Percentiles rank a stretch among this genome's conserved stretches.
These are phyloP conservation scores for Amanita jacksonii DNA, from an alignment of 768 basidiomycete species.

Conservation along the genomic window DNA sequence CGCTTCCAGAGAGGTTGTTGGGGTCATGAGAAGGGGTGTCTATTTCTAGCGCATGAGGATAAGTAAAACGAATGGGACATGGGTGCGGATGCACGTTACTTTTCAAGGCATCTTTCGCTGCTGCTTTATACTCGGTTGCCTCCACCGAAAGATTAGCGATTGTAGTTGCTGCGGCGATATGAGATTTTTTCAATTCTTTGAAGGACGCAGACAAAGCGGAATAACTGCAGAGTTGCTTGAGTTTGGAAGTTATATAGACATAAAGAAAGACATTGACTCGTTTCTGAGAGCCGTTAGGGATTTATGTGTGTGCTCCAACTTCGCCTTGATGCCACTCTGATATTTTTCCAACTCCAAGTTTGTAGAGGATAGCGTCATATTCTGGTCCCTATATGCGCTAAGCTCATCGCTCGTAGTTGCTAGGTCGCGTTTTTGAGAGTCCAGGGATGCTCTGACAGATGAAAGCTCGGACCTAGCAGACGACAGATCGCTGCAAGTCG, in stretches of 20 bases:
- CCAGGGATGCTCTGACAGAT: not conserved
- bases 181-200: constrained; percentile 13
- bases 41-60: not conserved
- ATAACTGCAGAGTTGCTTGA: not conserved
- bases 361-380: not conserved
- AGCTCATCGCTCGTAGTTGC: not conserved
- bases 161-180: constrained; percentile 8
- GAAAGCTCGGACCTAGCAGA: not conserved
- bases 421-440: constrained; percentile 1
- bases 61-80: no score
- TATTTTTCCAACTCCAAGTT: constrained; percentile 5
- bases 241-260: not conserved
- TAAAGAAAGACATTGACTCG: not conserved
- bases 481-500: not conserved
- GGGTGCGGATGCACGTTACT: not conserved
- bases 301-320: constrained; percentile 2
- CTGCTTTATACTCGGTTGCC: constrained; percentile 10
- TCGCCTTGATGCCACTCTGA: constrained; percentile 3
- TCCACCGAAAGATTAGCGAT: constrained; percentile 11
- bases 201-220: constrained; percentile 2
- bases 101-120: constrained; percentile 11
- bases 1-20: not conserved
- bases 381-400: constrained; percentile 1
- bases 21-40: not conserved
- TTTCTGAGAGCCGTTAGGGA: not conserved